Evolutionary conservation across 176 grass and related monocot genomes (phyloP).

Genomic region (Musa acuminata): DNA sequence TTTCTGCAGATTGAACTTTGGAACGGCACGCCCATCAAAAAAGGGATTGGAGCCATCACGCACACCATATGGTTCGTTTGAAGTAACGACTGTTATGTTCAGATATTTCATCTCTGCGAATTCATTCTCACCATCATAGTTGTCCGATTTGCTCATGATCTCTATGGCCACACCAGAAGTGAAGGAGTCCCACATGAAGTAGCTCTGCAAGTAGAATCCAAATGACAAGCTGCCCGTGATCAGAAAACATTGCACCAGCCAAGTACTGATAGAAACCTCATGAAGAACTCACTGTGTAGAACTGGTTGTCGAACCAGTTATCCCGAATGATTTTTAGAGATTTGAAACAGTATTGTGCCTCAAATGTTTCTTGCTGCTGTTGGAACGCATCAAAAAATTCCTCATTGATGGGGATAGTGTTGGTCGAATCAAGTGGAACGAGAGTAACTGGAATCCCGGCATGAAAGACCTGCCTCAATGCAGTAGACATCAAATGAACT

Average conservation of each 20-base stretch:
- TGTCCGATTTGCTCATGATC: constrained; percentile 48
- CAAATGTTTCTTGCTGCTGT: constrained; percentile 47
- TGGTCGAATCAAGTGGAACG: constrained; percentile 85
- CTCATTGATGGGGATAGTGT: constrained; percentile 68
- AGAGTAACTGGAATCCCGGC: constrained; percentile 77
- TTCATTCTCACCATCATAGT: constrained; percentile 49
- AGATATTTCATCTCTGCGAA: constrained; percentile 65
- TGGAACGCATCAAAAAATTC: constrained; percentile 62
- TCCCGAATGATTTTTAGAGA: constrained; percentile 74
- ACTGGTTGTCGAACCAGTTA: constrained; percentile 58
- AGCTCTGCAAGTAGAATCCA: constrained; percentile 43
- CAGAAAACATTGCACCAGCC: not conserved
- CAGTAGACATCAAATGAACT: not conserved
- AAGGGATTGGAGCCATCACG: constrained; percentile 72
- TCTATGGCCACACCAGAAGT: constrained; percentile 54
- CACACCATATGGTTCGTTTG: constrained; percentile 58
- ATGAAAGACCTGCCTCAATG: constrained; percentile 50
- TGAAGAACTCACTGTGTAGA: constrained; percentile 45
- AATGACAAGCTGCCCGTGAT: not conserved
- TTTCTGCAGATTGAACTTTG: constrained; percentile 53
- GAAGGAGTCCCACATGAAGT: constrained; percentile 94
- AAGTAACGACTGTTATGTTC: constrained; percentile 74
- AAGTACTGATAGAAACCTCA: not conserved
- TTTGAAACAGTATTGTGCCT: constrained; percentile 63
- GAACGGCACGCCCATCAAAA: constrained; percentile 36